These are phyloP conservation scores for Triangularia verruculosa DNA, from an alignment of 2,329 filamentous ascomycete species.

Conservation along the genomic window DNA sequence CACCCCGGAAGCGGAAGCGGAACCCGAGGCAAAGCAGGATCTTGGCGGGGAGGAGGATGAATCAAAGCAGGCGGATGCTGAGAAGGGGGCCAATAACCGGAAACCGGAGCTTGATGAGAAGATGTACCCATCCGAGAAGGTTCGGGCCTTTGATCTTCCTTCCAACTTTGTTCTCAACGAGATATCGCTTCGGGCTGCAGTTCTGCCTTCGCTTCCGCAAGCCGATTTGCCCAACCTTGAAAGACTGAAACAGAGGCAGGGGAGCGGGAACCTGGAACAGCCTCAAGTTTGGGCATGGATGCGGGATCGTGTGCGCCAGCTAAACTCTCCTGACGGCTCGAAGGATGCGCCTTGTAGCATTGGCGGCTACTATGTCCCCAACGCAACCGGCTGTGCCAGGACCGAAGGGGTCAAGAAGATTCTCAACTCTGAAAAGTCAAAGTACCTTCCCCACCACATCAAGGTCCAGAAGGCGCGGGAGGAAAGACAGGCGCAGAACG, in stretches of 20 bases:
- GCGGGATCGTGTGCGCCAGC: conserved; percentile 52
- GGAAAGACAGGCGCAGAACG: conserved; percentile 75
- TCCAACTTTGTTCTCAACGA: conserved; percentile 46
- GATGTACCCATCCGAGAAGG: conserved; percentile 48
- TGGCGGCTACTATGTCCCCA: conserved; percentile 76
- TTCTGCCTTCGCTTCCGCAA: conserved; percentile 33
- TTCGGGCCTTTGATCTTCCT: conserved; percentile 46
- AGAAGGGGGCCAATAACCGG: conserved; percentile 25
- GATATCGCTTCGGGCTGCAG: conserved; percentile 43
- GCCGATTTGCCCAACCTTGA: conserved; percentile 49
- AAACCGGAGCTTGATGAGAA: conserved; percentile 41
- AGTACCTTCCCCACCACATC: conserved; percentile 96
- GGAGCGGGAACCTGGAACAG: conserved; percentile 42
- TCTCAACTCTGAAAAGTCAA: conserved; percentile 93
- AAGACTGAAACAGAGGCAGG: conserved; percentile 49
- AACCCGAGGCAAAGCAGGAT: conserved; percentile 23
- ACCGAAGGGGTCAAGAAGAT: conserved; percentile 96
- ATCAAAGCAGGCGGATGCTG: conserved; percentile 2
- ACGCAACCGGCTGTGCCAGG: conserved; percentile 77
- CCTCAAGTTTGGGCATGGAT: conserved; percentile 57
- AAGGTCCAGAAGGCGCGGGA: conserved; percentile 90
- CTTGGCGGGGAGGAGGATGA: not conserved
- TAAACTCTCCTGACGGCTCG: conserved; percentile 44
- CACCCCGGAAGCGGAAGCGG: conserved; percentile 35
- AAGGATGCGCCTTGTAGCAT: conserved; percentile 40